Base-by-base conservation (phyloP, 192 early-diverging fungal species). In the Martensiomyces pterosporus region DNA sequence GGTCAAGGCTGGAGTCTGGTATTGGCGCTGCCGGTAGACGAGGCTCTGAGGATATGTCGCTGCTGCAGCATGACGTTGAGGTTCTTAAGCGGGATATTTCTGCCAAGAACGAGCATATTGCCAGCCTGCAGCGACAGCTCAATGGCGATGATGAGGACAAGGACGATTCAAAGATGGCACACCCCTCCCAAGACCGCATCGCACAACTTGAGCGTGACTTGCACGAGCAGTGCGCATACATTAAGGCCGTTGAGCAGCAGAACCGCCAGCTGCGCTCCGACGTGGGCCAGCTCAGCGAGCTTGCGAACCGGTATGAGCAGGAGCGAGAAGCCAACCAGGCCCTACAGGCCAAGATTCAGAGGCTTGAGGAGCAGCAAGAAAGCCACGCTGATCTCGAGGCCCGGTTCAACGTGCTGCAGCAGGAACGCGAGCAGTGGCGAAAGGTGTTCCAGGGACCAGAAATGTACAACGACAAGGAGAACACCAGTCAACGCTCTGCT, bases 261-360 rank as follows among this genome's bases (percentile, higher is more conserved):
- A 80, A 79, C 46, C 49, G 67, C n/a, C 67, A 77, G 41, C 50
- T 87, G 49, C 74, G 66, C 19, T 54, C 74, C 37, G 67, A 81
- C 12, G 52, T 52, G 32, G 43, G 47, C 27, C 67, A 67, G 39
- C 67, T 76, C 40, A 55, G 77, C 22, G 66, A 74, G 12, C 52
- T 52, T 25, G 75, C 76, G 32, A 41, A 57, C 16, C 69, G 72
- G 29, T 58, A 67, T 9, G 80, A 82, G 43, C 65, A 78, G 22
- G 78, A 82, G 47, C 40, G 37, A 24, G 69, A 71, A 39, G 24
- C 38, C 0, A 23, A 18, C 2, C 24, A 34, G 16, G 46, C 55
- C 4, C 59, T 88, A 25, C 80, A 85, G 50, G 60, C 77, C 39
- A 75, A 82, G 24, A 67, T 83, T 23, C 52, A 62, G 9, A 64